These are phyloP conservation scores for Carex pumila DNA, from an alignment of 176 grass and related monocot genomes.

Conservation along the genomic window DNA sequence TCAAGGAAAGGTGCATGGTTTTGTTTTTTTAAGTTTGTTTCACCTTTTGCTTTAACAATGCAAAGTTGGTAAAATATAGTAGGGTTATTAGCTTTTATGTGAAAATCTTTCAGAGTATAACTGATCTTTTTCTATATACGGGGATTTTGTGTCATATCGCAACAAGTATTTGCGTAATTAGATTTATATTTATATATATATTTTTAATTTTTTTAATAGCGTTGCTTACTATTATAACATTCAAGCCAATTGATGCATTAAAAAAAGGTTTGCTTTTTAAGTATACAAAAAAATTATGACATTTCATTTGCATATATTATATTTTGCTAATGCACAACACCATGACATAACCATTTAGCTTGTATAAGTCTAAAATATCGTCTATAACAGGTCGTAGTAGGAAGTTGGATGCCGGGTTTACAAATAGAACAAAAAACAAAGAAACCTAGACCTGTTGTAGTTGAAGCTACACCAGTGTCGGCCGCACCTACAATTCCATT, in stretches of 20 bases:
- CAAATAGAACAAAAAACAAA: conserved; percentile 68
- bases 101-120: background rate
- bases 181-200: background rate
- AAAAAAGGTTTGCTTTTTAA: background rate
- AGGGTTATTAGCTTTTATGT: background rate
- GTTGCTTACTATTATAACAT: background rate
- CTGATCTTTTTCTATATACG: background rate
- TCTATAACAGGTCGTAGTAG: conserved; percentile 69
- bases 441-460: conserved; percentile 35
- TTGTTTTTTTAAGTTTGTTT: background rate
- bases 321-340: background rate
- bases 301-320: background rate
- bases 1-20: background rate
- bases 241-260: background rate
- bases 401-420: conserved; percentile 84
- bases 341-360: background rate
- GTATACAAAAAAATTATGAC: background rate
- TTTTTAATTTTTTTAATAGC: no score
- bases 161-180: background rate
- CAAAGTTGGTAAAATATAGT: background rate
- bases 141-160: background rate
- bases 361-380: background rate
- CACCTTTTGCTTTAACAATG: background rate
- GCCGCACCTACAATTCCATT: conserved; percentile 30
- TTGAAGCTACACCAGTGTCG: conserved; percentile 38